phyloP scores from a whole-genome alignment of 257 asterid species.

The Leptodermis oblonga region DNA sequence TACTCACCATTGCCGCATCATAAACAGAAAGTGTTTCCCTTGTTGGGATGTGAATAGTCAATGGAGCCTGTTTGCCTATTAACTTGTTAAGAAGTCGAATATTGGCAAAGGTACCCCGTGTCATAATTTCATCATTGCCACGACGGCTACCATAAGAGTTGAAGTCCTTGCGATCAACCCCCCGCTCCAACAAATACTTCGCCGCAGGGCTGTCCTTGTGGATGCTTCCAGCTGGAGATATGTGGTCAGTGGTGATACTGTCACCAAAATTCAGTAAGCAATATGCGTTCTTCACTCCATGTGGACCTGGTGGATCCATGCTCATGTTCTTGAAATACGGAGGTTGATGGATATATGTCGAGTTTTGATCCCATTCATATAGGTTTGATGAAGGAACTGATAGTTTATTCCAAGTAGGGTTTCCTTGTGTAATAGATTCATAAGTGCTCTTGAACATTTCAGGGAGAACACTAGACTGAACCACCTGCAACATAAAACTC shows the following conservation, averaged over 20 bases:
- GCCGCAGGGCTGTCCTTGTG: conserved; percentile 96
- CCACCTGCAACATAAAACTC: conserved; percentile 45
- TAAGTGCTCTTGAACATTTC: conserved; percentile 94
- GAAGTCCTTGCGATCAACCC: conserved; percentile 85
- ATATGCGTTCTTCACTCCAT: conserved; percentile 79
- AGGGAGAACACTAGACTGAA: conserved; percentile 89
- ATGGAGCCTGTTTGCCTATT: conserved; percentile 82
- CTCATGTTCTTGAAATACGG: conserved; percentile 84
- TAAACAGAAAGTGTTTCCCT: conserved; percentile 81
- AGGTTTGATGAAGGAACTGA: conserved; percentile 73
- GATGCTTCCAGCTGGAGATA: conserved; percentile 96
- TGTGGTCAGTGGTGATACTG: conserved; percentile 94
- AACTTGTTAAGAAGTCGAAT: conserved; percentile 79
- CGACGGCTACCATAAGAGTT: conserved; percentile 97
- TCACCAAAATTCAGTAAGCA: conserved; percentile 87
- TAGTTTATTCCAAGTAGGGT: conserved; percentile 70
- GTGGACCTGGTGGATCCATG: conserved; percentile 83
- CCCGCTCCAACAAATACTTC: conserved; percentile 68
- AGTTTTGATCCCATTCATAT: conserved; percentile 69
- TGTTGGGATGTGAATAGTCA: conserved; percentile 79
- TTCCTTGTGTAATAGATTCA: conserved; percentile 82
- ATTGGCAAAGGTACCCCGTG: conserved; percentile 94
- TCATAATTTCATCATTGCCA: conserved; percentile 96
- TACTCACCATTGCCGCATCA: conserved; percentile 83
- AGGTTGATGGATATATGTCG: conserved; percentile 93